Evolutionary conservation across 257 asterid genomes (phyloP).

Genomic region (Solanum raphanifolium): DNA sequence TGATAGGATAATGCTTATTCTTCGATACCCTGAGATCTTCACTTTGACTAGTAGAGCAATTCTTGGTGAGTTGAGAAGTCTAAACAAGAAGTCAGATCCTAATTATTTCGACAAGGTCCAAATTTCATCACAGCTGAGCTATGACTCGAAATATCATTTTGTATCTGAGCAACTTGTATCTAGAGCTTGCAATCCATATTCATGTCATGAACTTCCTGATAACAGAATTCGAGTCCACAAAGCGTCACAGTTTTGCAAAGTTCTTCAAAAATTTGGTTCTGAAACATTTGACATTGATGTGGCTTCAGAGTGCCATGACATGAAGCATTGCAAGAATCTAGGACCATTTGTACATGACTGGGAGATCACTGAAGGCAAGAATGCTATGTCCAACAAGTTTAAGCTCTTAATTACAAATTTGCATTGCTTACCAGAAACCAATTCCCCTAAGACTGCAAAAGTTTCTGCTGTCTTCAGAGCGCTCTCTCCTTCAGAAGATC

Average conservation of each 20-base stretch:
- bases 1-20: neutral
- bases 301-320: neutral
- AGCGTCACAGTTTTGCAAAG: neutral
- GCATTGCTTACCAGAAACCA: neutral
- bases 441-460: neutral
- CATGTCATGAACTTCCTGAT: neutral
- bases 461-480: constrained; percentile 6
- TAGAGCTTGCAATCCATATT: neutral
- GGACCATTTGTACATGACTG: neutral
- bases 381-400: neutral
- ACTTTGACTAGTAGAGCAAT: constrained; percentile 7
- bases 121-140: neutral
- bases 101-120: neutral
- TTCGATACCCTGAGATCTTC: neutral
- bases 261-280: neutral
- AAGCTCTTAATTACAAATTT: neutral
- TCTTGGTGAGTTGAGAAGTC: constrained; percentile 10
- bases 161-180: neutral
- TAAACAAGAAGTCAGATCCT: neutral
- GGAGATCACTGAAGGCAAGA: neutral
- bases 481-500: neutral
- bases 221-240: neutral
- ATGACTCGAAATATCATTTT: neutral
- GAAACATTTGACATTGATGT: neutral
- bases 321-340: neutral